Evolutionary conservation across 371 early-diverging fungal genomes (phyloP).

Genomic region (Mortierella sp.): DNA sequence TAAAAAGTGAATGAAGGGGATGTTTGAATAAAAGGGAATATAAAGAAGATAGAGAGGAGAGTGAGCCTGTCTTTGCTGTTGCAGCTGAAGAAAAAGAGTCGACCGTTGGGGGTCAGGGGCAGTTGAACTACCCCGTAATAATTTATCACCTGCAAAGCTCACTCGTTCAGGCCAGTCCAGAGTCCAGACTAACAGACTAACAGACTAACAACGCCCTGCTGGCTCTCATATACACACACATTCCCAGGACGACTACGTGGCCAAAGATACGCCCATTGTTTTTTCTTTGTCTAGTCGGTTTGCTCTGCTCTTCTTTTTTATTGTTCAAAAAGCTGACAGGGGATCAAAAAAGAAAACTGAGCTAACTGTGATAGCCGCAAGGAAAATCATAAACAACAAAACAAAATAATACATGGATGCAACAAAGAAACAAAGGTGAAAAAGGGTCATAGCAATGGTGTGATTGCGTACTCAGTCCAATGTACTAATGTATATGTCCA

Average conservation of each 20-base stretch:
- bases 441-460: not conserved
- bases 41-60: too few relatives aligned
- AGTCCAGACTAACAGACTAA: too few relatives aligned
- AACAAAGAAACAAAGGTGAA: too few relatives aligned
- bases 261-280: not conserved
- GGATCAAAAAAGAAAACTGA: not conserved
- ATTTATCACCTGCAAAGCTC: not conserved
- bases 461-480: not conserved
- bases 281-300: not conserved
- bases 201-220: not conserved
- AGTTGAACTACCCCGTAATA: not conserved
- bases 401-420: slow-evolving; percentile 3
- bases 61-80: too few relatives aligned
- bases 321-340: not conserved
- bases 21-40: not conserved
- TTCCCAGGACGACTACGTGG: slow-evolving; percentile 12
- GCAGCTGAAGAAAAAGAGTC: not conserved
- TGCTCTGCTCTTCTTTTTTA: not conserved
- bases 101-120: not conserved
- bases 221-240: not conserved
- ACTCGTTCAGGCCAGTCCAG: not conserved
- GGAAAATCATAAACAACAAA: not conserved
- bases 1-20: not conserved
- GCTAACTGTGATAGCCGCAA: not conserved
- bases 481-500: not conserved